Percentiles rank a stretch among this genome's conserved stretches.
These are phyloP conservation scores for Edaphochlamys debaryana DNA, from an alignment of 139 green algal genomes.

Conservation along the genomic window DNA sequence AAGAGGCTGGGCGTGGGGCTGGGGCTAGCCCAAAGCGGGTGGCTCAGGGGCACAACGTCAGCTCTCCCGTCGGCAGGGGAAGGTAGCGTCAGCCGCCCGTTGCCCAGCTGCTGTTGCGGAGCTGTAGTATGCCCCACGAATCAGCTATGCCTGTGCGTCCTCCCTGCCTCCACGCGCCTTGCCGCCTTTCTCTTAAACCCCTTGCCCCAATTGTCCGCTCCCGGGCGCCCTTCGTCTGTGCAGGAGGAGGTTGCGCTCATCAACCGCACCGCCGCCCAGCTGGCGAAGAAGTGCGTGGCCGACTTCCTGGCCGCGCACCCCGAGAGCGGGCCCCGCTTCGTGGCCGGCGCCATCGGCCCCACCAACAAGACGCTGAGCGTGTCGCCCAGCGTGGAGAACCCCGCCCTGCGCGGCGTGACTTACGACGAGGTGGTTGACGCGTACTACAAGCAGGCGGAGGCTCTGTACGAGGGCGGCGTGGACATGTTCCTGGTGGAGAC, in stretches of 20 bases:
- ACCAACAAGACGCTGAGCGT: conserved; percentile 98
- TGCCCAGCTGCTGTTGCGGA: too few relatives aligned
- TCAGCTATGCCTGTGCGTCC: too few relatives aligned
- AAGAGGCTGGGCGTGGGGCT: too few relatives aligned
- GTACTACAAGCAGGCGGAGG: conserved; percentile 93
- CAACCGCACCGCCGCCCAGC: conserved; percentile 87
- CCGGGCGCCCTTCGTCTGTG: background rate
- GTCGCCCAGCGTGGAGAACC: conserved; percentile 97
- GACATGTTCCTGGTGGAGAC: conserved; percentile 99
- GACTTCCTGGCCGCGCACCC: conserved; percentile 87
- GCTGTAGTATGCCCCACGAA: too few relatives aligned
- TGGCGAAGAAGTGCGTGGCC: conserved; percentile 82
- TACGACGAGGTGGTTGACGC: conserved; percentile 96
- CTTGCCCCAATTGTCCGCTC: too few relatives aligned
- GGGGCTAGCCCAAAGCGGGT: too few relatives aligned
- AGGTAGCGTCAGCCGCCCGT: too few relatives aligned
- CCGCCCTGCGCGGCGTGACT: conserved; percentile 91
- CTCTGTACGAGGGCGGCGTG: conserved; percentile 89
- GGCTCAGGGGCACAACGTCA: too few relatives aligned
- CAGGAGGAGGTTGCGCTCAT: conserved; percentile 88
- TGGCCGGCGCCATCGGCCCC: conserved; percentile 94
- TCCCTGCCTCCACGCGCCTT: too few relatives aligned
- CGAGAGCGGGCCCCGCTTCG: conserved; percentile 82
- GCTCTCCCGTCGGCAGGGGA: too few relatives aligned
- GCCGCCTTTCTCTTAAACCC: background rate